Conservation (phyloP, 2,329 filamentous ascomycete genomes). For the Chaetomium sp. region DNA sequence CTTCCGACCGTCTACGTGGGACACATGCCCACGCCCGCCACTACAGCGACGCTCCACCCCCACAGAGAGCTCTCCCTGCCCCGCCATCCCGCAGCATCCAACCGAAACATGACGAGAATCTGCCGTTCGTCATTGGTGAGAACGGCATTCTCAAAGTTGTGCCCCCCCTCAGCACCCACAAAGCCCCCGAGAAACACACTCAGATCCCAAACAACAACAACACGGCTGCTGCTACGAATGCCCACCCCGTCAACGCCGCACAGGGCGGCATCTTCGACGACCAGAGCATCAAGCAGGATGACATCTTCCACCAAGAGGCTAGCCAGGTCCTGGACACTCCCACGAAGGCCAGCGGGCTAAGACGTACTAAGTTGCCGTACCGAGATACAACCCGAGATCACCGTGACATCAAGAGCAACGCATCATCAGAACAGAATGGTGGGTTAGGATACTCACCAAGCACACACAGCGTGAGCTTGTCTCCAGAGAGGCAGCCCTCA, state of each 20-base stretch:
- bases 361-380: slow-evolving; percentile 34
- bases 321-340: slow-evolving; percentile 25
- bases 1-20: slow-evolving; percentile 21
- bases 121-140: slow-evolving; percentile 32
- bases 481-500: slow-evolving; percentile 17
- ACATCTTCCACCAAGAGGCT: slow-evolving; percentile 22
- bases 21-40: slow-evolving; percentile 21
- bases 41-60: slow-evolving; percentile 20
- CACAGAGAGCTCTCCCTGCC: slow-evolving; percentile 9
- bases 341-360: slow-evolving; percentile 23
- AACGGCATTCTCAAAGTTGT: slow-evolving; percentile 33
- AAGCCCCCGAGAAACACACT: slow-evolving; percentile 16
- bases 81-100: slow-evolving; percentile 6
- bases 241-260: slow-evolving; percentile 15
- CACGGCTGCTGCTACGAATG: slow-evolving; percentile 16
- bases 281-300: slow-evolving; percentile 19
- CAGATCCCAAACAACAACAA: too few relatives aligned
- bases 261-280: slow-evolving; percentile 19
- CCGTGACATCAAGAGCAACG: slow-evolving; percentile 23
- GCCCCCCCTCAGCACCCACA: slow-evolving; percentile 12
- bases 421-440: slow-evolving; percentile 15
- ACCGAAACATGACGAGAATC: slow-evolving; percentile 22
- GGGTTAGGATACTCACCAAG: slow-evolving; percentile 15
- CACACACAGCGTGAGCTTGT: slow-evolving; percentile 17
- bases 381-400: slow-evolving; percentile 38